Evolutionary conservation across 2,329 filamentous ascomycete genomes (phyloP).

Genomic region (Corynespora cassiicola): DNA sequence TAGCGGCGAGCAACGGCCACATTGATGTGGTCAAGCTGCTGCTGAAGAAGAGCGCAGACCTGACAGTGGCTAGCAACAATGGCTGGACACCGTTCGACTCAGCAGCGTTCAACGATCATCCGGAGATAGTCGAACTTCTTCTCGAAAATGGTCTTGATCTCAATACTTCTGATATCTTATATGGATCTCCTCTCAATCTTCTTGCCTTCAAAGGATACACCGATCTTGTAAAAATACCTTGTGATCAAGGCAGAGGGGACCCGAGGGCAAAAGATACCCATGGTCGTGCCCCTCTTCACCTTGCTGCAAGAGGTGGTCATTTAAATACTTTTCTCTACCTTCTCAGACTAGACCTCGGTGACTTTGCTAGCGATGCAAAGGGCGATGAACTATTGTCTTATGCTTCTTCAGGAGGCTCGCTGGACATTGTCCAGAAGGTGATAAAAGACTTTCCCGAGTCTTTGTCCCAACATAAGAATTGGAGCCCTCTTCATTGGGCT

Average conservation of each 20-base stretch:
- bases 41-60: conserved; percentile 2
- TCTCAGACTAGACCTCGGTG: conserved; percentile 1
- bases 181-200: conserved; percentile 4
- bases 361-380: not conserved
- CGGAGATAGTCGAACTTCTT: conserved; percentile 4
- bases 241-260: too few relatives aligned
- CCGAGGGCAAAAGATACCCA: too few relatives aligned
- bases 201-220: conserved; percentile 7
- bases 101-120: conserved; percentile 4
- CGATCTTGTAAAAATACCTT: conserved; percentile 5
- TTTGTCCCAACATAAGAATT: conserved; percentile 1
- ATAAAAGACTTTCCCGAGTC: not conserved
- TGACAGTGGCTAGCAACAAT: not conserved
- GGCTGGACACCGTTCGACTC: conserved; percentile 1
- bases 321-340: conserved; percentile 7
- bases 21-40: conserved; percentile 4
- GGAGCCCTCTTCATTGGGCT: conserved; percentile 13
- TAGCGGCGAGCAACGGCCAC: conserved; percentile 2
- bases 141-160: conserved; percentile 3
- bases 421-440: conserved; percentile 1
- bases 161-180: not conserved
- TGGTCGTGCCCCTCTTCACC: conserved; percentile 7
- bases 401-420: conserved; percentile 7
- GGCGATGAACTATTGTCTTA: conserved; percentile 6
- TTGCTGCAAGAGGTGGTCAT: conserved; percentile 11